Evolutionary conservation across 192 early-diverging fungal species (phyloP).

Genomic region (Cetraspora pellucida): DNA sequence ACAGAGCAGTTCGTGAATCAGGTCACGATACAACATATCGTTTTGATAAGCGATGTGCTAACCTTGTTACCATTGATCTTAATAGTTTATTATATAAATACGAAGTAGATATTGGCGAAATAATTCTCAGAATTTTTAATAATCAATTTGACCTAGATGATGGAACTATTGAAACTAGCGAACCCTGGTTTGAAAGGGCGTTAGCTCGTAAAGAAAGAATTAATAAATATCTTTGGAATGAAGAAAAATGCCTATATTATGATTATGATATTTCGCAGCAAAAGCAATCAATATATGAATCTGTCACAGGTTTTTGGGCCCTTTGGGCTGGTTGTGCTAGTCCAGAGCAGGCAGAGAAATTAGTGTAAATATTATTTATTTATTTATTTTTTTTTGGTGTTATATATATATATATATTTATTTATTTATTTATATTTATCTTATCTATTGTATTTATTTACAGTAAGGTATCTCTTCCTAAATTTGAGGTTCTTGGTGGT

Average conservation of each 20-base stretch:
- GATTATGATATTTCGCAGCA: conserved; percentile 83
- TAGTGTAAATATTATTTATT: conserved; percentile 55
- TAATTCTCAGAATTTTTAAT: conserved; percentile 64
- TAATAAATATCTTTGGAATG: conserved; percentile 86
- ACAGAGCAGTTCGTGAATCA: conserved; percentile 95
- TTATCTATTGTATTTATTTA: not conserved
- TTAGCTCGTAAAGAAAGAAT: conserved; percentile 63
- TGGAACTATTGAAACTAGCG: conserved; percentile 50
- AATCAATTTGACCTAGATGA: conserved; percentile 50
- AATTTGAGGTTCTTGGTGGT: conserved; percentile 91
- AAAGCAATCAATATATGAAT: conserved; percentile 78
- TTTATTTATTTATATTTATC: not conserved
- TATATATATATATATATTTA: not conserved
- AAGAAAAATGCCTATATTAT: conserved; percentile 75
- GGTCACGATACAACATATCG: conserved; percentile 97
- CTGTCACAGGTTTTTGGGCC: conserved; percentile 86
- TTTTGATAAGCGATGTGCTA: conserved; percentile 87
- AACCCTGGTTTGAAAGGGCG: conserved; percentile 68
- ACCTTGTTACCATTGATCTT: conserved; percentile 92
- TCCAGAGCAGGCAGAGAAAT: conserved; percentile 71
- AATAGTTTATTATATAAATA: conserved; percentile 95
- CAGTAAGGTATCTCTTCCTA: conserved; percentile 56
- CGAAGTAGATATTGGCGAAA: conserved; percentile 84
- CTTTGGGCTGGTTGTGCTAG: conserved; percentile 90
- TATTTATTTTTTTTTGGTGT: not conserved